phyloP scores from a whole-genome alignment of 768 basidiomycete species.

The Saitozyma sp. region DNA sequence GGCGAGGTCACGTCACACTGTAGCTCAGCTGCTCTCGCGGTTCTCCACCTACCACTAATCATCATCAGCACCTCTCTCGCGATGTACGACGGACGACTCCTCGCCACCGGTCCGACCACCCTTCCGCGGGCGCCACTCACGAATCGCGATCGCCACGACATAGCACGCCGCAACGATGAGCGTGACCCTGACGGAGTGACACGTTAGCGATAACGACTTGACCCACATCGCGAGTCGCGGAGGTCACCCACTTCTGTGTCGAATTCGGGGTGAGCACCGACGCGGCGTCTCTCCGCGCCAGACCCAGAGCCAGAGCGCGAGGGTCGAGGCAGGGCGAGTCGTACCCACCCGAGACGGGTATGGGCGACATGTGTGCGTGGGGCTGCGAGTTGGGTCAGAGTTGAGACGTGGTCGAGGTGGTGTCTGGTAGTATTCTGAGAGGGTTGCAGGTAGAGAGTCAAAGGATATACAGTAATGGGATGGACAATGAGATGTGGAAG shows the following conservation, averaged over 20 bases:
- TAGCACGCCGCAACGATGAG: slow-evolving; percentile 50
- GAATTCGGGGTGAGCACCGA: slow-evolving; percentile 10
- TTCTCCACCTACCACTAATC: background rate
- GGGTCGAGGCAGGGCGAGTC: too few relatives aligned
- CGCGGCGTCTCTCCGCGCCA: slow-evolving; percentile 4
- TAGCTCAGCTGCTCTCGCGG: too few relatives aligned
- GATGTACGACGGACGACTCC: background rate
- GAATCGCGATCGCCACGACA: slow-evolving; percentile 45
- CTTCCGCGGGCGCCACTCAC: slow-evolving; percentile 24
- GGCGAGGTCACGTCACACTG: too few relatives aligned
- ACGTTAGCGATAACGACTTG: background rate
- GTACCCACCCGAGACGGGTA: too few relatives aligned
- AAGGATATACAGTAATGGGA: too few relatives aligned
- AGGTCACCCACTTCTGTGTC: slow-evolving; percentile 11
- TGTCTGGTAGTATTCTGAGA: too few relatives aligned
- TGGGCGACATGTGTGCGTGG: too few relatives aligned
- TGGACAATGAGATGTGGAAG: too few relatives aligned
- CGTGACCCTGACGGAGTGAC: slow-evolving; percentile 32
- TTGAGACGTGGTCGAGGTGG: too few relatives aligned
- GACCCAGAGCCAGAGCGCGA: background rate
- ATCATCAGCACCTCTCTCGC: slow-evolving; percentile 1
- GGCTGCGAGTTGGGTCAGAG: too few relatives aligned
- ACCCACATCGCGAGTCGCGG: background rate
- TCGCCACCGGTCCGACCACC: slow-evolving; percentile 11
- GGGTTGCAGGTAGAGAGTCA: too few relatives aligned